Evolutionary conservation across 176 grass and related monocot genomes (phyloP).

Genomic region (Triticum monococcum): DNA sequence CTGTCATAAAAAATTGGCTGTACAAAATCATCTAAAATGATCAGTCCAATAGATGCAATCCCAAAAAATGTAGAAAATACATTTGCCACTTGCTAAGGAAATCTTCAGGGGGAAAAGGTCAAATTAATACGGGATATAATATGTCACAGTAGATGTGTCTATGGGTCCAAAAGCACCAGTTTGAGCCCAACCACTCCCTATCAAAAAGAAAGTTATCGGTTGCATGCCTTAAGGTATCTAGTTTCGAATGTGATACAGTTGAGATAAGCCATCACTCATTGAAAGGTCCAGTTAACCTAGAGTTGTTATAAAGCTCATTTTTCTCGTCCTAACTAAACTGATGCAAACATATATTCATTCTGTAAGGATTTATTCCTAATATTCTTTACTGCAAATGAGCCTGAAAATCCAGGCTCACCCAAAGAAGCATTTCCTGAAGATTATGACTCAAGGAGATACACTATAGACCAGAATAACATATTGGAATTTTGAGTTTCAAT

Average conservation of each 20-base stretch:
- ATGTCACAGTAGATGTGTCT: neutral
- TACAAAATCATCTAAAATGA: neutral
- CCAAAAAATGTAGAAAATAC: neutral
- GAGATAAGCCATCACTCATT: neutral
- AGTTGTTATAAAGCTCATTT: neutral
- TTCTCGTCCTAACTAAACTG: neutral
- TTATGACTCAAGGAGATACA: neutral
- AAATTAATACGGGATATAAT: neutral
- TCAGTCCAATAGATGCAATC: neutral
- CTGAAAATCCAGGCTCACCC: neutral
- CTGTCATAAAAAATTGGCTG: neutral
- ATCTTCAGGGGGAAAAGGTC: neutral
- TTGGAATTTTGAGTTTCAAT: neutral
- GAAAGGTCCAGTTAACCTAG: neutral
- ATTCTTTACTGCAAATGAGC: neutral
- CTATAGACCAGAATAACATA: neutral
- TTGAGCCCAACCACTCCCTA: constrained; percentile 15
- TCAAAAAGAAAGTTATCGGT: constrained; percentile 1
- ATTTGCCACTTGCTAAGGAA: neutral
- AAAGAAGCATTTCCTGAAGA: neutral
- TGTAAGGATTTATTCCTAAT: neutral
- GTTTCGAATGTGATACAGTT: neutral
- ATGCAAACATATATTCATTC: neutral
- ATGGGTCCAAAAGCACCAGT: neutral
- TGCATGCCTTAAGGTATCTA: neutral